Evolutionary conservation across 2,329 filamentous ascomycete species (phyloP), one percentile per base, ranked within the genome.

Genomic region (Diaporthe citrichinensis): DNA sequence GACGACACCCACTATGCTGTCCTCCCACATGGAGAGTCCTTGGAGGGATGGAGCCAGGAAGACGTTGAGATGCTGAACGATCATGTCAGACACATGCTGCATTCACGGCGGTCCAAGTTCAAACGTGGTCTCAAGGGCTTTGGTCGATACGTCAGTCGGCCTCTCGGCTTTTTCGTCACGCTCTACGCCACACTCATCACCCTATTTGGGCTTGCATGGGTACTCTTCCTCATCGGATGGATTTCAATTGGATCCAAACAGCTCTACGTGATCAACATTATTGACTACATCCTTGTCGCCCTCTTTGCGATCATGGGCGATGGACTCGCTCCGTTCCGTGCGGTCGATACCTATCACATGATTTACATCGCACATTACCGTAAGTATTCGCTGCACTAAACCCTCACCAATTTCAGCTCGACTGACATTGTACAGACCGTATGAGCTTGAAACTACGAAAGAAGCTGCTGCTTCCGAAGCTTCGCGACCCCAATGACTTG

Each of bases 221-320:
- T 98, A 1, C 89, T 97, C n/a, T 97, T 96, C 84, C 86, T 97
- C 73, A 98, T 98, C 81, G 94, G 93, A 65, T 97, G 95, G 95
- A 94, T 97, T 81, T 95, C 95, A 78, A 93, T 96, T 28, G 94
- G 94, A 28, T 90, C 91, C 41, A 88, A 89, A 79, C 93, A 96
- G 81, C 85, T 91, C 4, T 96, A 94, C 77, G 83, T 90, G 51
- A 90, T 94, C 79, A 91, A 94, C 76, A 84, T 94, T 67, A 94
- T 94, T 78, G 93, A 94, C 83, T 92, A 92, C 78, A 87, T 93
- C 39, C 87, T 94, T 20, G 93, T 94, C 9, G 93, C 92, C 15
- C 87, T 94, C 9, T 94, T 94, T 78, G 92, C 90, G 71, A 84
- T 94, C 76, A 92, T 94, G 81, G 93, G 93, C 65, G 92, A 94